Evolutionary conservation across 345 rosid species (phyloP).

Genomic region (Zanthoxylum bungeanum): DNA sequence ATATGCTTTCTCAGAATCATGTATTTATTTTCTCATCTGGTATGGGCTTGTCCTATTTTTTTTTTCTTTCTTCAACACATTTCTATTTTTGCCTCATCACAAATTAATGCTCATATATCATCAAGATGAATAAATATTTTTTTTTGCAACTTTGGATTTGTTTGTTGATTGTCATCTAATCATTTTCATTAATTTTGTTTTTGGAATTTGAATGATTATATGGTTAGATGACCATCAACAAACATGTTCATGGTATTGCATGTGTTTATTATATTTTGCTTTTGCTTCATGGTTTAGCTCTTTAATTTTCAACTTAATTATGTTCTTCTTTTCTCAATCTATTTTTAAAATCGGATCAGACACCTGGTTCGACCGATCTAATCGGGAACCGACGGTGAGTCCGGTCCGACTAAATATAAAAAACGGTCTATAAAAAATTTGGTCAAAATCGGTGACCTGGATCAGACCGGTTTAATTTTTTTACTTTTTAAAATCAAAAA

Average conservation of each 20-base stretch:
- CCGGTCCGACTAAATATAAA: no score
- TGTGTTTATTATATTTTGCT: no score
- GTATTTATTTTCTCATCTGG: not conserved
- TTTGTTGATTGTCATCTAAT: slow-evolving; percentile 16
- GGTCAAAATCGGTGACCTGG: no score
- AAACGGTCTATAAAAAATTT: no score
- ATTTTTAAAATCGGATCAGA: no score
- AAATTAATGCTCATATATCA: no score
- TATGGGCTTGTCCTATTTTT: not conserved
- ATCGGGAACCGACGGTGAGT: no score
- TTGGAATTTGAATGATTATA: not conserved
- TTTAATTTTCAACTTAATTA: not conserved
- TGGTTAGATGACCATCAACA: slow-evolving; percentile 19
- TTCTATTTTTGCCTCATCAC: not conserved
- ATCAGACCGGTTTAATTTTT: no score
- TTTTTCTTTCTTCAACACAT: not conserved
- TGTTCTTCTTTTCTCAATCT: not conserved
- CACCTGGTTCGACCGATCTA: no score
- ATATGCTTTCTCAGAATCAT: not conserved
- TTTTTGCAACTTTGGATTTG: not conserved
- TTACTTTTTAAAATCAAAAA: no score
- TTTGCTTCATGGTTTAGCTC: not conserved
- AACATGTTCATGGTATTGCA: slow-evolving; percentile 12
- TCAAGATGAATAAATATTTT: no score
- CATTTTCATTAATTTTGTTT: not conserved